phyloP scores from a whole-genome alignment of 495 filamentous ascomycete genomes.

The Zalerion maritima region DNA sequence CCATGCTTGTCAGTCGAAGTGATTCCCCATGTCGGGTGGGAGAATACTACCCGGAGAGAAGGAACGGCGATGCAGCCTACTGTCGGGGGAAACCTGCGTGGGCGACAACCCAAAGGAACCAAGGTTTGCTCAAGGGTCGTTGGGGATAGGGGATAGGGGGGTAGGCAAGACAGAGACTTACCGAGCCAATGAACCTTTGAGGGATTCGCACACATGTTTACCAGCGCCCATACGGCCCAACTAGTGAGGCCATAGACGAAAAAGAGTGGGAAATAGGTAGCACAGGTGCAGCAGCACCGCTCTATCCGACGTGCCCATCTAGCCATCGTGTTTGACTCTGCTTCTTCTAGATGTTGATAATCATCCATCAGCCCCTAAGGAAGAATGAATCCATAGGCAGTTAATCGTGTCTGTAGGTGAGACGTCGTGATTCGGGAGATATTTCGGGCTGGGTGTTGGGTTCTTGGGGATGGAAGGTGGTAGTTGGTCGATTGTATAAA shows the following conservation, averaged over 20 bases:
- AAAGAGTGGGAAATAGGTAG: slow-evolving; percentile 72
- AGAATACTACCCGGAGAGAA: slow-evolving; percentile 1
- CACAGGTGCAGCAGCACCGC: slow-evolving; percentile 63
- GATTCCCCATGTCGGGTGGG: slow-evolving; percentile 1
- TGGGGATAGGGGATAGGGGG: neutral
- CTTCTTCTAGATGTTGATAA: too few relatives aligned
- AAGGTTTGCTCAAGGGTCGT: neutral
- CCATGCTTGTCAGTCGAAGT: slow-evolving; percentile 6
- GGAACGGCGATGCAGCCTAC: slow-evolving; percentile 1
- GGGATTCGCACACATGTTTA: slow-evolving; percentile 50
- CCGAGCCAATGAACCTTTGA: slow-evolving; percentile 51
- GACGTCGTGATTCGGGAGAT: neutral
- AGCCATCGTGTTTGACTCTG: slow-evolving; percentile 28
- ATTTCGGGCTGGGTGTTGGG: slow-evolving; percentile 1
- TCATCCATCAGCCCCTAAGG: slow-evolving; percentile 10
- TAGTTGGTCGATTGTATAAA: too few relatives aligned
- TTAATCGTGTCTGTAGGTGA: neutral
- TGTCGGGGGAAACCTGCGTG: neutral
- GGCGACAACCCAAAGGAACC: neutral
- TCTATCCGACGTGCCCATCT: slow-evolving; percentile 65
- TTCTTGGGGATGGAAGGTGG: too few relatives aligned
- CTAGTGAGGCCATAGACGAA: slow-evolving; percentile 83
- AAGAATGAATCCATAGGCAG: neutral
- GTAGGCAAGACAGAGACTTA: slow-evolving; percentile 23
- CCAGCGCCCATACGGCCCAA: slow-evolving; percentile 83